These are phyloP conservation scores for Dysphania ambrosioides DNA, from an alignment of 148 eudicot genomes.

Conservation along the genomic window DNA sequence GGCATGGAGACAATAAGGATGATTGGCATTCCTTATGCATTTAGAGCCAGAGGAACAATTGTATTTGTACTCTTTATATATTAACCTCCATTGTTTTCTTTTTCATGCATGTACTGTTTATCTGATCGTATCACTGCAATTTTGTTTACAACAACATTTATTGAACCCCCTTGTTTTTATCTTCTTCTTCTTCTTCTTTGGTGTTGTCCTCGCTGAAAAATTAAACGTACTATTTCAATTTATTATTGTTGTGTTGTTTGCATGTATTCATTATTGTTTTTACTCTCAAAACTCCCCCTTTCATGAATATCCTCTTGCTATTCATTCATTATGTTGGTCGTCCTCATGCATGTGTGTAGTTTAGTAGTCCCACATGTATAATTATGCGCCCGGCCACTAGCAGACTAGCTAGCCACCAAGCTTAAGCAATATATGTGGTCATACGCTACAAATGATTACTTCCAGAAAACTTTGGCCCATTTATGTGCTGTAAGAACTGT, in stretches of 20 bases:
- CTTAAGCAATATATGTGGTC: background rate
- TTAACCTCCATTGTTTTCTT: no score
- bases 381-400: constrained; percentile 4
- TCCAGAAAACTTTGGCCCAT: background rate
- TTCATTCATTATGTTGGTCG: constrained; percentile 3
- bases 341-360: constrained; percentile 10
- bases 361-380: constrained; percentile 11
- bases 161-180: constrained; percentile 11
- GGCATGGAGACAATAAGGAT: constrained; percentile 38
- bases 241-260: background rate
- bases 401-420: constrained; percentile 1
- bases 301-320: background rate
- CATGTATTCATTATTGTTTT: background rate
- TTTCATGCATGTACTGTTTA: no score
- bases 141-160: constrained; percentile 14
- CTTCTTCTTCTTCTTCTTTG: background rate
- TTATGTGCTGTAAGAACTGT: background rate
- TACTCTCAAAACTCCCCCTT: background rate
- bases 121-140: constrained; percentile 12
- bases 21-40: constrained; percentile 33
- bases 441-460: constrained; percentile 9
- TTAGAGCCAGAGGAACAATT: constrained; percentile 30
- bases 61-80: constrained; percentile 7
- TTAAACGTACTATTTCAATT: no score
- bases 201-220: no score